A percentile compares a stretch with the other conserved stretches of the same genome.
These are phyloP conservation scores for Cyberlindnera misumaiensis DNA, from an alignment of 805 yeast species.

Conservation along the genomic window DNA sequence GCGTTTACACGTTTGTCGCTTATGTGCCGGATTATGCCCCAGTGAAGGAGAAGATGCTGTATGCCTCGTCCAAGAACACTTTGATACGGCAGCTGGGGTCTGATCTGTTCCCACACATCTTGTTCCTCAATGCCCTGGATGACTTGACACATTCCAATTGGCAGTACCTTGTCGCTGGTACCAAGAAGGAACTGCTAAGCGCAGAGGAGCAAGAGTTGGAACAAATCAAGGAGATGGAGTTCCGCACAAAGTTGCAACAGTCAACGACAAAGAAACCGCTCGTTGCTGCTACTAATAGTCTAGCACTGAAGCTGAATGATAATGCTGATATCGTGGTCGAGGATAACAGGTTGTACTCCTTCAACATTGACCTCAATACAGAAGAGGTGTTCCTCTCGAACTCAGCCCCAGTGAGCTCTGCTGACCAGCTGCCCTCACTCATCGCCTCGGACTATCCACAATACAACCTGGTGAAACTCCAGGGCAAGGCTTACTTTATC, in stretches of 20 bases:
- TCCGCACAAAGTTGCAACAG: constrained; percentile 24
- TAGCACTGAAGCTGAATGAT: constrained; percentile 21
- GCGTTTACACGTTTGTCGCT: constrained; percentile 51
- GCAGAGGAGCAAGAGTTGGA: constrained; percentile 49
- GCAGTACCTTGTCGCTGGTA: constrained; percentile 30
- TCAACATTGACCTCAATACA: constrained; percentile 40
- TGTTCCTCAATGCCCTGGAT: constrained; percentile 27
- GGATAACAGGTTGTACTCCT: constrained; percentile 33
- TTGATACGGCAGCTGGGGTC: constrained; percentile 69
- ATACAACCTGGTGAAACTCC: constrained; percentile 48
- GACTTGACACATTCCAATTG: constrained; percentile 41
- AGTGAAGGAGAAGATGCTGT: constrained; percentile 83
- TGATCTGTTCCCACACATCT: constrained; percentile 28
- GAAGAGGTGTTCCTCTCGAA: constrained; percentile 42
- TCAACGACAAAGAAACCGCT: constrained; percentile 26
- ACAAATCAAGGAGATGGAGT: constrained; percentile 38
- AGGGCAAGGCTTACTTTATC: constrained; percentile 47
- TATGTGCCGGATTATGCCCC: constrained; percentile 84
- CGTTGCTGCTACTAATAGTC: constrained; percentile 22
- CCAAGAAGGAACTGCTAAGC: constrained; percentile 43
- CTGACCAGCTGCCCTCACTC: constrained; percentile 25
- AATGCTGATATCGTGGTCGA: constrained; percentile 25
- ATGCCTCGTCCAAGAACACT: constrained; percentile 84
- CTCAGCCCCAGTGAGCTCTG: constrained; percentile 13
- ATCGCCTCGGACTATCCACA: constrained; percentile 43